Conservation (phyloP, 352 stramenopile genomes). For the Aphanomyces invadans region DNA sequence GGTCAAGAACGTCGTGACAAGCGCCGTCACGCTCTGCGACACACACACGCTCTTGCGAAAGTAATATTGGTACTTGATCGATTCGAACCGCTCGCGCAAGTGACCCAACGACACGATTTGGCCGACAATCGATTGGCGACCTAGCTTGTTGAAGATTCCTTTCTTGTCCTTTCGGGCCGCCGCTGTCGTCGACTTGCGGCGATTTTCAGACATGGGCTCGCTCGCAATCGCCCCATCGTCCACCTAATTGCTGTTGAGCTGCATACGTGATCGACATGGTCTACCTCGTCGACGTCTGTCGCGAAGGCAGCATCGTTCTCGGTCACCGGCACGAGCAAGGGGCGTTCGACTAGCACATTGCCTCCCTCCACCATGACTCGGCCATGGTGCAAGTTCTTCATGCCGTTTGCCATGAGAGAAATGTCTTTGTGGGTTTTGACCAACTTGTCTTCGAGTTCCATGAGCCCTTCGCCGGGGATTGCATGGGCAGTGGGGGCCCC, state of each 20-base stretch:
- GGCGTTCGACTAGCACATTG: not conserved
- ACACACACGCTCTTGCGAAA: constrained; percentile 76
- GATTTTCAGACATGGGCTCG: too few species aligned
- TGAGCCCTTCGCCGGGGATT: constrained; percentile 63
- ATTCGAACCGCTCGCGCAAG: constrained; percentile 13
- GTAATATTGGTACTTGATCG: constrained; percentile 55
- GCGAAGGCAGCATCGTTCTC: not conserved
- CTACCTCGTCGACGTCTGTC: not conserved
- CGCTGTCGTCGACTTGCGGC: not conserved
- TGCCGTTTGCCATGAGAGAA: constrained; percentile 15
- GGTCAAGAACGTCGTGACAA: constrained; percentile 73
- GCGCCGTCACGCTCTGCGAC: constrained; percentile 69
- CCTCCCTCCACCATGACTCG: constrained; percentile 22
- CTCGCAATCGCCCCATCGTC: too few species aligned
- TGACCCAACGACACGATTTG: not conserved
- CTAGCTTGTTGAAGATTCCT: not conserved
- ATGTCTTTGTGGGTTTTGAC: constrained; percentile 18
- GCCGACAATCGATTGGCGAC: not conserved
- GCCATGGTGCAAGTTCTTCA: constrained; percentile 21
- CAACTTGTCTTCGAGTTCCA: constrained; percentile 75
- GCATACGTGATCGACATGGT: too few species aligned
- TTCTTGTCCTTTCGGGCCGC: not conserved
- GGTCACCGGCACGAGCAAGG: constrained; percentile 12
- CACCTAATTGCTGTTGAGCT: too few species aligned
- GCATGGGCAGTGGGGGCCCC: constrained; percentile 74